Percentiles rank a stretch among this genome's conserved stretches.
phyloP scores from a whole-genome alignment of 306 rosid species.

The Coriaria nepalensis region DNA sequence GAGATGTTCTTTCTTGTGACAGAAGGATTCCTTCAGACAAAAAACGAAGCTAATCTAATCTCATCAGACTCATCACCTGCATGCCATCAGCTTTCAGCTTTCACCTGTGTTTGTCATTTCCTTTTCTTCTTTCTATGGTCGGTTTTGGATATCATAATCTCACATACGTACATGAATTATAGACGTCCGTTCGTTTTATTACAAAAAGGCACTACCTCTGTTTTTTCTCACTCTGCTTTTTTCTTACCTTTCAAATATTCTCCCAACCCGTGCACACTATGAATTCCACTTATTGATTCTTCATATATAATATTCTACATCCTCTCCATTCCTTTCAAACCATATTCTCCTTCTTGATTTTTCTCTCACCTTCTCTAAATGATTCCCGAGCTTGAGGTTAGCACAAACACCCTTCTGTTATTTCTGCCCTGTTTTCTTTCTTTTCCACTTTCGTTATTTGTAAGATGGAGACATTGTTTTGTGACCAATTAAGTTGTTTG shows the following conservation, averaged over 20 bases:
- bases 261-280: conserved; percentile 22
- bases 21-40: conserved; percentile 34
- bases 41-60: too few relatives aligned
- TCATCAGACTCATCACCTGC: too few relatives aligned
- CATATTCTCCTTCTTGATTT: conserved; percentile 15
- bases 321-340: conserved; percentile 8
- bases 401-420: too few relatives aligned
- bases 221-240: conserved; percentile 2
- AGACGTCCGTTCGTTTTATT: conserved; percentile 12
- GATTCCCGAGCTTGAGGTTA: conserved; percentile 59
- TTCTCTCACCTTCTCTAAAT: conserved; percentile 23
- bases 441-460: background rate
- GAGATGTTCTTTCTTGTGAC: conserved; percentile 16
- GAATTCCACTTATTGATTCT: conserved; percentile 46
- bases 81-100: background rate
- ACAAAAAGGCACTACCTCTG: conserved; percentile 28
- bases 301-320: conserved; percentile 21
- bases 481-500: conserved; percentile 5
- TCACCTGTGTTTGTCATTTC: background rate
- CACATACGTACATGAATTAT: conserved; percentile 2
- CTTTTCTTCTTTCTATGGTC: conserved; percentile 17
- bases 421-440: too few relatives aligned
- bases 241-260: conserved; percentile 51
- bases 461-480: conserved; percentile 4
- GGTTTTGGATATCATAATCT: conserved; percentile 33